A percentile compares a stretch with the other conserved stretches of the same genome.
Conservation (phyloP, 2,329 filamentous ascomycete genomes). For the Colletotrichum incanum region DNA sequence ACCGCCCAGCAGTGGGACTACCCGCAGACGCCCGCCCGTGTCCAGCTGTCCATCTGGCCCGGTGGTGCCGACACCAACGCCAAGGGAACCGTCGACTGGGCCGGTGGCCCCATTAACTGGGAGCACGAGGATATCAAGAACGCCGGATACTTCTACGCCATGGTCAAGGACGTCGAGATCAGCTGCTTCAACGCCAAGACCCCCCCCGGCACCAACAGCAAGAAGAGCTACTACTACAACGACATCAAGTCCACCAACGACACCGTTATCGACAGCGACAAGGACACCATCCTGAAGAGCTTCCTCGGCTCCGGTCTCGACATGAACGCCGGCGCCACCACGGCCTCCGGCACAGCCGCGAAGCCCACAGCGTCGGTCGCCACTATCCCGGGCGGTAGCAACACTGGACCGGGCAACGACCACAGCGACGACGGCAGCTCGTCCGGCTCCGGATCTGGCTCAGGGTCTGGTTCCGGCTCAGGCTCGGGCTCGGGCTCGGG, state of each 20-base stretch:
- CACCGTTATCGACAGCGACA: conserved; percentile 82
- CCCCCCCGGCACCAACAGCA: conserved; percentile 77
- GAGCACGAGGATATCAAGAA: conserved; percentile 83
- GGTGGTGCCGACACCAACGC: conserved; percentile 86
- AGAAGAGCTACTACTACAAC: conserved; percentile 84
- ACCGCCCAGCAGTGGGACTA: conserved; percentile 87
- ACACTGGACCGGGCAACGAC: conserved; percentile 47
- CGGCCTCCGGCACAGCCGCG: conserved; percentile 42
- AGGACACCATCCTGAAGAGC: conserved; percentile 82
- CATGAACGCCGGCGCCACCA: conserved; percentile 65
- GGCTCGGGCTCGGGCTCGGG: conserved; percentile 42
- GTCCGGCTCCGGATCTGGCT: conserved; percentile 41
- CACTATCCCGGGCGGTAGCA: conserved; percentile 52
- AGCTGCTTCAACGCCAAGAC: conserved; percentile 82
- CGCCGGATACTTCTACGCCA: conserved; percentile 91
- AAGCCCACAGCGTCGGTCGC: conserved; percentile 39
- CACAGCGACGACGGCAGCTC: conserved; percentile 48
- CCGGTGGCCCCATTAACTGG: conserved; percentile 93
- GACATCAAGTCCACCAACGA: conserved; percentile 77
- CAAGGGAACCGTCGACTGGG: conserved; percentile 90
- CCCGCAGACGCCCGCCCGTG: conserved; percentile 91
- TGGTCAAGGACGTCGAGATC: conserved; percentile 83
- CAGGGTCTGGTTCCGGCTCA: conserved; percentile 41
- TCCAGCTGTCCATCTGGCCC: conserved; percentile 97
- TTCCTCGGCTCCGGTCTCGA: conserved; percentile 87